These are phyloP conservation scores for Cucumis hystrix DNA, from an alignment of 306 rosid genomes.

Conservation along the genomic window DNA sequence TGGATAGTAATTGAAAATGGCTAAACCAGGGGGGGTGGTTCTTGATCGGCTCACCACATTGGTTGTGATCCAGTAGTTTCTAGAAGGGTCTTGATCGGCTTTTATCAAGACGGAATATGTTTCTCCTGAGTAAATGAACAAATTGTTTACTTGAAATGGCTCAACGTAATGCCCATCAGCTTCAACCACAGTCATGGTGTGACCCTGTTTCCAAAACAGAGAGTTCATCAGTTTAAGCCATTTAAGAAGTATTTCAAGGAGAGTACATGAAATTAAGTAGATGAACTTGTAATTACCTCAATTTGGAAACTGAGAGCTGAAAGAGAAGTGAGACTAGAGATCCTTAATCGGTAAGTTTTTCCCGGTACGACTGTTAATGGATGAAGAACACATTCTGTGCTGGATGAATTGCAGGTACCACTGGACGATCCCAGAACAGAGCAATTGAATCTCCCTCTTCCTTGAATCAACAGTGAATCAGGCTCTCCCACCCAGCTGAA, in stretches of 20 bases:
- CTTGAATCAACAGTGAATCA: slow-evolving; percentile 76
- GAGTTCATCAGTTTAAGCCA: background rate
- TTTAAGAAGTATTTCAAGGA: background rate
- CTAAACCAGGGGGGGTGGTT: slow-evolving; percentile 58
- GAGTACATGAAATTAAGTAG: background rate
- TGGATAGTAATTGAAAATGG: slow-evolving; percentile 61
- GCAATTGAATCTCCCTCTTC: slow-evolving; percentile 76
- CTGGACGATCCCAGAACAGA: slow-evolving; percentile 13
- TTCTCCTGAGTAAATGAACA: slow-evolving; percentile 79
- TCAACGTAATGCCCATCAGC: slow-evolving; percentile 90
- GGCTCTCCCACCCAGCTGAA: slow-evolving; percentile 61
- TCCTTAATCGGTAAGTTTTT: slow-evolving; percentile 53
- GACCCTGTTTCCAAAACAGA: slow-evolving; percentile 42
- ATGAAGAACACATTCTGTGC: slow-evolving; percentile 53
- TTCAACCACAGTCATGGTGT: slow-evolving; percentile 83
- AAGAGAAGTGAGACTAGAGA: slow-evolving; percentile 57
- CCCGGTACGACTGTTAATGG: slow-evolving; percentile 40
- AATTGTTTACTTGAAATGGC: slow-evolving; percentile 56
- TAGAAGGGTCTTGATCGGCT: slow-evolving; percentile 58
- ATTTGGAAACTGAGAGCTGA: slow-evolving; percentile 79
- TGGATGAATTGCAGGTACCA: slow-evolving; percentile 36
- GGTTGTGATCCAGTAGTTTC: slow-evolving; percentile 72
- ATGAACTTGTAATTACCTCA: slow-evolving; percentile 29
- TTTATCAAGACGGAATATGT: slow-evolving; percentile 71
- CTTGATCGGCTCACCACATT: slow-evolving; percentile 43